phyloP scores from a whole-genome alignment of 495 filamentous ascomycete species.

The Trichoderma erinaceum region DNA sequence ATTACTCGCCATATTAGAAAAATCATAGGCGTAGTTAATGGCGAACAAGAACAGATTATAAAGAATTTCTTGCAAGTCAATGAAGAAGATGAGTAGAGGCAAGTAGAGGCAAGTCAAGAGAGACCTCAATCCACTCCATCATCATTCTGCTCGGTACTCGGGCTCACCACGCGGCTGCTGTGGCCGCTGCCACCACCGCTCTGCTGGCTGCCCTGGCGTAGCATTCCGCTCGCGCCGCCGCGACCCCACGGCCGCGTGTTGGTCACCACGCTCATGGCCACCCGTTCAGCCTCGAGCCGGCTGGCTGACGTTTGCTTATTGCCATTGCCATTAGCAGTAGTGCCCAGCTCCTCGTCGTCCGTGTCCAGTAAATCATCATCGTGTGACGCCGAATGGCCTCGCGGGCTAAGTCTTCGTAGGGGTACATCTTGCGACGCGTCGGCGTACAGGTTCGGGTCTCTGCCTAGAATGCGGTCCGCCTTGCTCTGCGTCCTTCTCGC shows the following conservation, averaged over 20 bases:
- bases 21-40: neutral
- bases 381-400: constrained; percentile 26
- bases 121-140: constrained; percentile 25
- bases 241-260: constrained; percentile 31
- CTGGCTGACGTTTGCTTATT: neutral
- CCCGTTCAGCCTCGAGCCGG: constrained; percentile 31
- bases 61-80: neutral
- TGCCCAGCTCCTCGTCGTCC: constrained; percentile 22
- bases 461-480: constrained; percentile 44
- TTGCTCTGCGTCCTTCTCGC: constrained; percentile 35
- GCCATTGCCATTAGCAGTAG: neutral
- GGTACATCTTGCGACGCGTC: constrained; percentile 36
- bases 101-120: constrained; percentile 12
- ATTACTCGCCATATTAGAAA: neutral
- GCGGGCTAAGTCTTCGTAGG: constrained; percentile 35
- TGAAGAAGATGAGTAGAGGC: neutral
- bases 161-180: constrained; percentile 6
- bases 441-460: constrained; percentile 42
- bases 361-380: constrained; percentile 25
- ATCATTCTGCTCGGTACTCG: constrained; percentile 17
- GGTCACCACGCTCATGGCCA: constrained; percentile 38
- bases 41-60: neutral
- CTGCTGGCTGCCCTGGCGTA: constrained; percentile 24
- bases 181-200: constrained; percentile 20
- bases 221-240: constrained; percentile 29